A percentile compares a stretch with the other conserved stretches of the same genome.
Conservation (phyloP, 805 yeast species). For the Maudiozyma barnettii region DNA sequence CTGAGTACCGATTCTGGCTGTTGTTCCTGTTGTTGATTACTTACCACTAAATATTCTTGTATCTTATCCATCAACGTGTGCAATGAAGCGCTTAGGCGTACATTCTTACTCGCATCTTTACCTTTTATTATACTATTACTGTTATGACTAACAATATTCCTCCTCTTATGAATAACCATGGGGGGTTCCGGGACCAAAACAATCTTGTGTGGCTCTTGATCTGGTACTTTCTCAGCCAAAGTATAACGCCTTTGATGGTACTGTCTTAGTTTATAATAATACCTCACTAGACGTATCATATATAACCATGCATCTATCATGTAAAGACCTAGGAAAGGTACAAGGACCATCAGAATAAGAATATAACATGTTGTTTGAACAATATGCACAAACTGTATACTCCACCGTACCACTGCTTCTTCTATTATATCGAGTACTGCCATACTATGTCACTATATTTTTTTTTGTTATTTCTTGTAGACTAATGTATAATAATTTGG, state of each 20-base stretch:
- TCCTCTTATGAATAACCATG: no score
- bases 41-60: not conserved
- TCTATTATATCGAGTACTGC: not conserved
- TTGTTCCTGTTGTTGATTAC: not conserved
- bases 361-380: not conserved
- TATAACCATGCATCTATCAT: conserved; percentile 1
- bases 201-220: no score
- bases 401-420: not conserved
- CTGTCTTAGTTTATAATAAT: not conserved
- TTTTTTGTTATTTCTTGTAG: no score
- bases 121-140: not conserved
- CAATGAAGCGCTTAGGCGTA: not conserved
- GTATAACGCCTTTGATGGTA: no score
- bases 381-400: not conserved
- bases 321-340: conserved; percentile 2
- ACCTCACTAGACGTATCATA: not conserved
- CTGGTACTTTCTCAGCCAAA: no score
- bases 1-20: no score
- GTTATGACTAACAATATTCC: no score
- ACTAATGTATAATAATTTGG: no score
- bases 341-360: not conserved
- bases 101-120: not conserved
- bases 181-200: no score
- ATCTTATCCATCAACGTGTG: not conserved
- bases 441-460: not conserved